Base-by-base conservation (phyloP, 2,329 filamentous ascomycete species). In the Bipolaris zeicola region DNA sequence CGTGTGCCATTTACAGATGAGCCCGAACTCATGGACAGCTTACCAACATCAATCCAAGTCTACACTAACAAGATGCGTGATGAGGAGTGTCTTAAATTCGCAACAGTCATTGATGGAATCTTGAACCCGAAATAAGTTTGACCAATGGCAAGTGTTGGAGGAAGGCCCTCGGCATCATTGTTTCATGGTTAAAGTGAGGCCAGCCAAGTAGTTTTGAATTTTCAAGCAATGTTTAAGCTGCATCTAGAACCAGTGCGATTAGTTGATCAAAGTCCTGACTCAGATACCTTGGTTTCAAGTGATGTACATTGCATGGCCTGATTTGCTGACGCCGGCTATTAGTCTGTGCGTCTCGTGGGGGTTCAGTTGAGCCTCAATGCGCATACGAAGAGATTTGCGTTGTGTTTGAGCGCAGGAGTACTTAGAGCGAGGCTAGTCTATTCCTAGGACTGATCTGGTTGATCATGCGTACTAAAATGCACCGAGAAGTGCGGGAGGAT, bases 41-140 rank as follows among this genome's bases (percentile, higher is more conserved):
- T 49, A 18, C 53, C 53, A 16, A 48, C 37, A 20, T 41, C 48
- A 8, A 33, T 56, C 1, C 49, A 52, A 26, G 37, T 56, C 20
- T 47, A 43, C 10, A 56, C 49, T 7, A 42, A 52, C 10, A 56
- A 7, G 28, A 56, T 52, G 53, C 53, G 53, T 16, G 53, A 56
- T 28, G 53, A 56, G 31, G 53, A 56, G 11, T 56, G 53, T 39
- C 49, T 56, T 16, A 42, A 26, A 16, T 43, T 42, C 14, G 42
- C 53, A 6, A 16, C 26, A 4, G 18, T 52, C 1, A 16, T 56
- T 1, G 48, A 56, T 47, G 49, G 34, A 11, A 47, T 42, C 28
- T 31, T 56, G 18, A 56, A 43, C 18, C 24, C 31, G 6, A 24
- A 20, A 33, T 50, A 43, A 1, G 22, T 2, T 33, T 8, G 42